Evolutionary conservation across 179 eudicot genomes (phyloP).

Genomic region (Monotropa hypopitys): DNA sequence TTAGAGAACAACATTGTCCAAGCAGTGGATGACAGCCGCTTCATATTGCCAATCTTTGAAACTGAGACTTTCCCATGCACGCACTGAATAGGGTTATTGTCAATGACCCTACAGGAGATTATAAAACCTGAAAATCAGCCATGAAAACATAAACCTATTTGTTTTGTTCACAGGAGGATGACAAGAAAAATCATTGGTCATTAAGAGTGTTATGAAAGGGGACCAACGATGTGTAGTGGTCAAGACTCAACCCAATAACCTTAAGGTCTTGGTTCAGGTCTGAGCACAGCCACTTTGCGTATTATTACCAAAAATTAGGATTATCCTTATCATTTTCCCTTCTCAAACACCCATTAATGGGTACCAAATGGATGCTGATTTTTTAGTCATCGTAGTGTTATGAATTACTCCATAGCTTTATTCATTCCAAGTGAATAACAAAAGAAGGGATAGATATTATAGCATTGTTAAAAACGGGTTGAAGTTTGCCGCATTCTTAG

Average conservation of each 20-base stretch:
- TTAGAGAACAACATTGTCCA: slow-evolving; percentile 66
- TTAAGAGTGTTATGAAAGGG: background rate
- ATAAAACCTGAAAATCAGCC: slow-evolving; percentile 12
- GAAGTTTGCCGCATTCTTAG: background rate
- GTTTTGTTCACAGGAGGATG: background rate
- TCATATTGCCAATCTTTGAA: slow-evolving; percentile 53
- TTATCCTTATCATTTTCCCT: too few species aligned
- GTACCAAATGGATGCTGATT: too few species aligned
- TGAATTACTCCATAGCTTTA: background rate
- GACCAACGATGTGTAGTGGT: too few species aligned
- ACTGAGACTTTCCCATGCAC: slow-evolving; percentile 75
- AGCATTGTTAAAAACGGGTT: background rate
- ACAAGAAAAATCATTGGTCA: background rate
- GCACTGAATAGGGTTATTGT: slow-evolving; percentile 62
- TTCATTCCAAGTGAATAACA: slow-evolving; percentile 4
- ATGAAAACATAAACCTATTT: slow-evolving; percentile 2
- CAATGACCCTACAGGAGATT: slow-evolving; percentile 50
- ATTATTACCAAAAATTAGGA: too few species aligned
- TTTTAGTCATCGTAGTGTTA: background rate
- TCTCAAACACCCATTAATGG: too few species aligned
- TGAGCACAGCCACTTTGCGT: too few species aligned
- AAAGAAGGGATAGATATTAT: background rate
- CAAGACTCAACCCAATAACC: too few species aligned
- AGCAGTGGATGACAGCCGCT: slow-evolving; percentile 77
- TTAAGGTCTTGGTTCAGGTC: too few species aligned